Evolutionary conservation across 805 yeast genomes (phyloP).

Genomic region (Sugiyamaella qingdaonensis): DNA sequence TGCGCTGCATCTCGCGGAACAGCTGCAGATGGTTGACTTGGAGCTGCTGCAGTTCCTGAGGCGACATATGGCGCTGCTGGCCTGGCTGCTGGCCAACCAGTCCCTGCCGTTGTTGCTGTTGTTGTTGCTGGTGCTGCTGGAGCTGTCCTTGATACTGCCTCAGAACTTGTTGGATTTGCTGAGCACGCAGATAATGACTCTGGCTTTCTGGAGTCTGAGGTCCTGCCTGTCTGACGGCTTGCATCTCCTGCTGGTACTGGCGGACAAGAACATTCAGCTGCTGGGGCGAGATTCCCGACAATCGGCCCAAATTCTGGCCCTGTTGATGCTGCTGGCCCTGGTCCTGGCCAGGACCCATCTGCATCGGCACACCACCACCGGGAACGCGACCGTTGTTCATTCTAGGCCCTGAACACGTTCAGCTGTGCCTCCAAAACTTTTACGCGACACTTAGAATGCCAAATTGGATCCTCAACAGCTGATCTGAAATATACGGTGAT

Average conservation of each 20-base stretch:
- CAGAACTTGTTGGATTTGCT: constrained; percentile 22
- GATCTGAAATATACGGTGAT: neutral
- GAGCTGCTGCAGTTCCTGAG: constrained; percentile 21
- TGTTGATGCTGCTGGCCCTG: neutral
- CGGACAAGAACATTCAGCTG: constrained; percentile 28
- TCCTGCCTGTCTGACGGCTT: constrained; percentile 23
- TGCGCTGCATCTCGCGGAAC: constrained; percentile 17
- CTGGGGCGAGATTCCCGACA: constrained; percentile 18
- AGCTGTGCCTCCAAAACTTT: too few species aligned
- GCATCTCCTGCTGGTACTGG: constrained; percentile 30
- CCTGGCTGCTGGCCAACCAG: constrained; percentile 5
- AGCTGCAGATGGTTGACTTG: constrained; percentile 20
- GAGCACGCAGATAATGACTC: constrained; percentile 31
- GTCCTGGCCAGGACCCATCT: neutral
- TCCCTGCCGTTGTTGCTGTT: constrained; percentile 13
- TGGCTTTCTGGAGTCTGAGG: constrained; percentile 31
- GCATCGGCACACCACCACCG: neutral
- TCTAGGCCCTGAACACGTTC: neutral
- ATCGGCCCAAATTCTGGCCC: neutral
- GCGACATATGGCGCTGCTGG: constrained; percentile 23
- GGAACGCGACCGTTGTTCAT: constrained; percentile 1
- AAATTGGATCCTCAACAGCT: neutral
- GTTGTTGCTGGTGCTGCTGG: constrained; percentile 17
- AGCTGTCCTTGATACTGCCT: constrained; percentile 23
- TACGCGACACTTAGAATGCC: neutral